Evolutionary conservation across 1,284 basidiomycete species (phyloP), one percentile per base, ranked within the genome.

Genomic region (Polyporus tsugae): DNA sequence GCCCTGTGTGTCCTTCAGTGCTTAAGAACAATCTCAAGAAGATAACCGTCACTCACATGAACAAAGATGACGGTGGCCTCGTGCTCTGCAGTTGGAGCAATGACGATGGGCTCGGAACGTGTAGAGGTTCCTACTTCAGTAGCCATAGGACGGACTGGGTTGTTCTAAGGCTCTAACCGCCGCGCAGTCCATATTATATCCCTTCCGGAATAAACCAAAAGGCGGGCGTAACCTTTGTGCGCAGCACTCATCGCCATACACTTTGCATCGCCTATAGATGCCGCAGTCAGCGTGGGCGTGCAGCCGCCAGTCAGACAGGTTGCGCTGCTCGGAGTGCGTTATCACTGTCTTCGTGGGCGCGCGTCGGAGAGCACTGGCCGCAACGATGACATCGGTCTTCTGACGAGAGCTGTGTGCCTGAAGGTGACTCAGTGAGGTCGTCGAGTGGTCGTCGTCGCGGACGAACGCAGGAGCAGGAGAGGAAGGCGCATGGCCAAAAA

Each of bases 11-110:
- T 36, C 17, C 49, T 60, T 65, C 29, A 64, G 60, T 60, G 35
- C 44, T 19, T 60, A 1, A 29, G 58, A 10, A 60, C 44, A 61
- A 49, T 52, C 17, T 35, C 25, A 35, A 46, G 5, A 55, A 64
- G 38, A 22, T 29, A 36, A 58, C 46, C 13, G 36, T 11, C 15
- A 71, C 77, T 62, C 72, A 81, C 82, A 73, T 83, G 82, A 25
- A 82, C 68, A 62, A 83, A 82, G 41, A 83, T 78, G 17, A 82
- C 76, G 3, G 80, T 79, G 3, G 77, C 79, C 13, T 68, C 70
- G 57, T 77, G 76, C 36, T 67, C 63, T 29, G 68, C 65, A 19
- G 67, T 69, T 0, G 71, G 66, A n/a, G 73, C 52, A 41, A 69
- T 62, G 60, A 74, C 70, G 25, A 65, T 44, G 6, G 66, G 66